phyloP scores from a whole-genome alignment of 2,329 filamentous ascomycete species.

The Chrysoporthe cubensis region DNA sequence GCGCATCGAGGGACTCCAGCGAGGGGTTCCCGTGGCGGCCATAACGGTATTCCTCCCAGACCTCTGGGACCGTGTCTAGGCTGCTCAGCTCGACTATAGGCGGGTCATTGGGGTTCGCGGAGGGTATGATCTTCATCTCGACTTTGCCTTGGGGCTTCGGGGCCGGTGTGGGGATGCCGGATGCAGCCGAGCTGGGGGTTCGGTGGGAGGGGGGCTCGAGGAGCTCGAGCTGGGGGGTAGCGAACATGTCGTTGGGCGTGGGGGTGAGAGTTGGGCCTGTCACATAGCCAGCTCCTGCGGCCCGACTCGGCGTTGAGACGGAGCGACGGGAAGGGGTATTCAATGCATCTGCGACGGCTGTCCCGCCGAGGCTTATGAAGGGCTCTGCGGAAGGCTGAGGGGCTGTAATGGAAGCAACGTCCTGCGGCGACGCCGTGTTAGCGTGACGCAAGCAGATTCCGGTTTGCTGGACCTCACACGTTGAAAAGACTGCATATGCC shows the following conservation, averaged over 20 bases:
- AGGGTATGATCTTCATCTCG: constrained; percentile 24
- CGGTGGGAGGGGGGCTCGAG: not conserved
- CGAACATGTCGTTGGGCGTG: not conserved
- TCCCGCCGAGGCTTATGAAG: no score
- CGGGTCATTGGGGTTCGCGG: constrained; percentile 32
- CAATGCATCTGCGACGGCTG: not conserved
- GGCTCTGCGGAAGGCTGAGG: not conserved
- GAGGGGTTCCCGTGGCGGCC: constrained; percentile 43
- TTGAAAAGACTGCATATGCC: constrained; percentile 38
- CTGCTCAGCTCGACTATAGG: constrained; percentile 41
- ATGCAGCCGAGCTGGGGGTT: not conserved
- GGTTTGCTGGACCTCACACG: constrained; percentile 34
- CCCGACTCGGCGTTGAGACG: not conserved
- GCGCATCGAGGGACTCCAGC: constrained; percentile 41
- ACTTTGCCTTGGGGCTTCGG: constrained; percentile 7
- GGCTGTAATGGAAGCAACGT: constrained; percentile 11
- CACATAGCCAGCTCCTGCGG: no score
- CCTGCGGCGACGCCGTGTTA: not conserved
- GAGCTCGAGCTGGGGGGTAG: constrained; percentile 12
- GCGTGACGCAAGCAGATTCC: not conserved
- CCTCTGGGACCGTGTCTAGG: constrained; percentile 41
- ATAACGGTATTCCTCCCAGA: constrained; percentile 43
- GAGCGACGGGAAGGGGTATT: not conserved
- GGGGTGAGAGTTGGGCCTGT: not conserved
- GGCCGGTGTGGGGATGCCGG: not conserved